Evolutionary conservation across 192 early-diverging fungal species (phyloP).

Genomic region (Backusella australiensis): DNA sequence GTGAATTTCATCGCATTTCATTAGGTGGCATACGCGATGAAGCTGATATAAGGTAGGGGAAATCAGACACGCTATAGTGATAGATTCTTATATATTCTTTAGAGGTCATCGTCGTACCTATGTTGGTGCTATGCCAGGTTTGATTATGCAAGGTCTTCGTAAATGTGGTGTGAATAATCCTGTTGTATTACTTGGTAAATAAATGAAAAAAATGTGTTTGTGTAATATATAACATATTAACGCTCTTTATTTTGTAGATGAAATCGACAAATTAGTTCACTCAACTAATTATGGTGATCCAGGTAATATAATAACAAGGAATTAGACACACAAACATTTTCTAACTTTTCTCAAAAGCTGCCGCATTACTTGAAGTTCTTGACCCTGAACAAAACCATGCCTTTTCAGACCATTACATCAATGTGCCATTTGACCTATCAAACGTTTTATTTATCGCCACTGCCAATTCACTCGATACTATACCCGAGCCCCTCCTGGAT

Average conservation of each 20-base stretch:
- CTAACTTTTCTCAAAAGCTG: slow-evolving; percentile 28
- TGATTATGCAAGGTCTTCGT: slow-evolving; percentile 71
- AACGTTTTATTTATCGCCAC: slow-evolving; percentile 84
- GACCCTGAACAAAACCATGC: slow-evolving; percentile 86
- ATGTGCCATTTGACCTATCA: slow-evolving; percentile 61
- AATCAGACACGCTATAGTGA: neutral
- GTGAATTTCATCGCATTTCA: slow-evolving; percentile 81
- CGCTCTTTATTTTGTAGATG: slow-evolving; percentile 43
- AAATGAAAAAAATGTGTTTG: neutral
- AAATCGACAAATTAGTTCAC: slow-evolving; percentile 80
- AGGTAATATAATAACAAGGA: neutral
- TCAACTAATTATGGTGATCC: slow-evolving; percentile 72
- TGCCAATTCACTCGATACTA: slow-evolving; percentile 74
- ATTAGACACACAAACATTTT: too few species aligned
- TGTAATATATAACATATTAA: neutral
- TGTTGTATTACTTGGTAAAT: slow-evolving; percentile 66
- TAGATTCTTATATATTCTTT: neutral
- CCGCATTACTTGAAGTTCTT: slow-evolving; percentile 81
- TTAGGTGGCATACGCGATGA: slow-evolving; percentile 86
- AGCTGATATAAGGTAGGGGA: slow-evolving; percentile 64
- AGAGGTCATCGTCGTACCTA: slow-evolving; percentile 87
- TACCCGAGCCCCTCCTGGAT: slow-evolving; percentile 76
- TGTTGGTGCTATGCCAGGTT: slow-evolving; percentile 81
- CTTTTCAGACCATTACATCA: slow-evolving; percentile 82
- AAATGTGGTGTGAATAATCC: slow-evolving; percentile 76